These are phyloP conservation scores for Fusarium stilboides DNA, from an alignment of 2,329 filamentous ascomycete species.

Conservation along the genomic window DNA sequence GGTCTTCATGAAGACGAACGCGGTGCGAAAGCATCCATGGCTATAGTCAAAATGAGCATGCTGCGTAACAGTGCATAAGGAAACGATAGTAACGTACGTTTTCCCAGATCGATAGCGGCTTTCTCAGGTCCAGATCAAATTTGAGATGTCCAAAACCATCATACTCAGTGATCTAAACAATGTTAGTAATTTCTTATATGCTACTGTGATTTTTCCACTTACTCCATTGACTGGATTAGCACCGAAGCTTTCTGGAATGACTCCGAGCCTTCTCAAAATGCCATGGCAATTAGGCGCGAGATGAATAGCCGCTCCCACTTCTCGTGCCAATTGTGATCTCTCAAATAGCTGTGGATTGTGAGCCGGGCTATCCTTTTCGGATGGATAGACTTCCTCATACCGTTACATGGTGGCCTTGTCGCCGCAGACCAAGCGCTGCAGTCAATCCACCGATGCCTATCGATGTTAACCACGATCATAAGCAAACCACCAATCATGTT, in stretches of 20 bases:
- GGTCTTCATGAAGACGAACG: conserved; percentile 64
- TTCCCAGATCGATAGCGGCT: conserved; percentile 61
- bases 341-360: conserved; percentile 63
- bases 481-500: accelerated
- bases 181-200: neutral
- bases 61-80: accelerated
- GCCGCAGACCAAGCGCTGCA: conserved; percentile 64
- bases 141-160: conserved; percentile 56
- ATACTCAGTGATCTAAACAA: conserved; percentile 55
- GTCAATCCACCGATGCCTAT: conserved; percentile 64
- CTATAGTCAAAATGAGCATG: conserved; percentile 1
- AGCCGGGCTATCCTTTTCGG: neutral
- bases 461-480: neutral
- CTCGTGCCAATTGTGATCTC: conserved; percentile 68
- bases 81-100: conserved; percentile 47
- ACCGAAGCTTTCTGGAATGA: conserved; percentile 57
- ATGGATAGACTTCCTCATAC: conserved; percentile 48
- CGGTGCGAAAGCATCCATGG: conserved; percentile 67
- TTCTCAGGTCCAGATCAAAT: conserved; percentile 54
- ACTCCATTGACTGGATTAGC: conserved; percentile 55
- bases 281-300: conserved; percentile 74
- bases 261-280: conserved; percentile 62
- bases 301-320: conserved; percentile 74
- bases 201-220: accelerated
- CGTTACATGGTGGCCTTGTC: conserved; percentile 63